phyloP scores from a whole-genome alignment of 306 rosid genomes.

The Medicago arabica region DNA sequence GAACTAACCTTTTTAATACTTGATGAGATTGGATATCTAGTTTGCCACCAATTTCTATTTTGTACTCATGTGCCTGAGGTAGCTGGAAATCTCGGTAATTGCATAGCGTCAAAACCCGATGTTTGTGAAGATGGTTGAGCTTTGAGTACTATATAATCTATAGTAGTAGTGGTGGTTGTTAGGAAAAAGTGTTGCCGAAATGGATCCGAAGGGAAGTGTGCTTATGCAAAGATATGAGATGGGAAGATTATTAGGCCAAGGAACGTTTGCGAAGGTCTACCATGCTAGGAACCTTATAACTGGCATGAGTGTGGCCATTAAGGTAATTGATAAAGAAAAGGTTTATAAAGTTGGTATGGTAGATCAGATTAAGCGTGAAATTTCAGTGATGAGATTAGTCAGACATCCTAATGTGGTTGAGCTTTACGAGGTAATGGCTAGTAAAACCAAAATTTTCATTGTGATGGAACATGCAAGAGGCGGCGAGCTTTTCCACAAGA shows the following conservation, averaged over 20 bases:
- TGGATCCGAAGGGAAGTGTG: conserved; percentile 77
- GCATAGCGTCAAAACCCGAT: conserved; percentile 51
- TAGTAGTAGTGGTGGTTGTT: conserved; percentile 41
- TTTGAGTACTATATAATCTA: conserved; percentile 38
- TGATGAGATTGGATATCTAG: conserved; percentile 59
- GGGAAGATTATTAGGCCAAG: conserved; percentile 92
- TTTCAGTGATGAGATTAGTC: conserved; percentile 83
- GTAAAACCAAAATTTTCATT: conserved; percentile 89
- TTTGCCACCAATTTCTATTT: conserved; percentile 38
- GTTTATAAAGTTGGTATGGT: conserved; percentile 87
- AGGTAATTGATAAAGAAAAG: conserved; percentile 82
- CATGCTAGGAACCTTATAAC: conserved; percentile 75
- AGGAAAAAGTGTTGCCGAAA: conserved; percentile 41
- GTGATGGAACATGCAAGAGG: conserved; percentile 92
- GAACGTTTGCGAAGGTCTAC: conserved; percentile 97
- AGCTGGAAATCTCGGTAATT: conserved; percentile 45
- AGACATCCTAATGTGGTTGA: conserved; percentile 87
- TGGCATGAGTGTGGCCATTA: conserved; percentile 83
- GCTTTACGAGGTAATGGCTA: conserved; percentile 98
- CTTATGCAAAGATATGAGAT: conserved; percentile 84
- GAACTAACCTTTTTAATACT: conserved; percentile 53
- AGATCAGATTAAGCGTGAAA: conserved; percentile 91
- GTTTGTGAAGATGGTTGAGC: conserved; percentile 78
- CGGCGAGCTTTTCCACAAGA: conserved; percentile 91
- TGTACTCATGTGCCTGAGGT: conserved; percentile 47